Conservation (phyloP, 768 basidiomycete species). For the Collybiopsis luxurians region DNA sequence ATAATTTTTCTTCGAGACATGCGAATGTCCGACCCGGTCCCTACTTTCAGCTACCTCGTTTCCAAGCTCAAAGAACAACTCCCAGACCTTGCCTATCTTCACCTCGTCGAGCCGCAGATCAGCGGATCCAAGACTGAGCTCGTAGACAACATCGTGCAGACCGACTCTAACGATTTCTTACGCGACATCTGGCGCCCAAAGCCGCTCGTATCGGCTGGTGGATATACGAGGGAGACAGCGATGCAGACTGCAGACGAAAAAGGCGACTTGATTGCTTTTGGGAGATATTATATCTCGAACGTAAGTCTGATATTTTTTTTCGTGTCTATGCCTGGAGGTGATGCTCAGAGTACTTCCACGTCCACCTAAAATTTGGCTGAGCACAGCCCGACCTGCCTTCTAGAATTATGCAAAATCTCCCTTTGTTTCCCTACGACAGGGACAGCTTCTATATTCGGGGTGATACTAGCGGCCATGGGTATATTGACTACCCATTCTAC, state of each 20-base stretch:
- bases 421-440: conserved; percentile 21
- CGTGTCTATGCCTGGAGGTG: neutral
- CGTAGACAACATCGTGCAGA: neutral
- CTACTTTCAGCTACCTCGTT: conserved; percentile 43
- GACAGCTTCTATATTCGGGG: conserved; percentile 24
- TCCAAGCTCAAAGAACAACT: conserved; percentile 28
- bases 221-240: conserved; percentile 28
- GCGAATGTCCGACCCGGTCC: conserved; percentile 39
- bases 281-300: conserved; percentile 34
- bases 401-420: conserved; percentile 23
- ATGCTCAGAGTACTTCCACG: neutral
- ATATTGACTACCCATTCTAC: conserved; percentile 25
- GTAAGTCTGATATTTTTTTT: conserved; percentile 25
- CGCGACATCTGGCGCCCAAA: conserved; percentile 33
- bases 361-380: no score
- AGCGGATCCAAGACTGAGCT: conserved; percentile 11
- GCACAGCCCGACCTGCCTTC: conserved; percentile 29
- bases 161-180: conserved; percentile 31
- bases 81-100: conserved; percentile 44
- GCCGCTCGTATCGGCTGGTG: conserved; percentile 32
- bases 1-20: conserved; percentile 26
- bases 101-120: conserved; percentile 35
- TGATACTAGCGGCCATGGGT: conserved; percentile 20
- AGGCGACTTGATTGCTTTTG: conserved; percentile 32
- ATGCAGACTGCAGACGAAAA: conserved; percentile 27